Evolutionary conservation across 306 rosid species (phyloP), one percentile per base, ranked within the genome.

Genomic region (Erythrophleum fordii): DNA sequence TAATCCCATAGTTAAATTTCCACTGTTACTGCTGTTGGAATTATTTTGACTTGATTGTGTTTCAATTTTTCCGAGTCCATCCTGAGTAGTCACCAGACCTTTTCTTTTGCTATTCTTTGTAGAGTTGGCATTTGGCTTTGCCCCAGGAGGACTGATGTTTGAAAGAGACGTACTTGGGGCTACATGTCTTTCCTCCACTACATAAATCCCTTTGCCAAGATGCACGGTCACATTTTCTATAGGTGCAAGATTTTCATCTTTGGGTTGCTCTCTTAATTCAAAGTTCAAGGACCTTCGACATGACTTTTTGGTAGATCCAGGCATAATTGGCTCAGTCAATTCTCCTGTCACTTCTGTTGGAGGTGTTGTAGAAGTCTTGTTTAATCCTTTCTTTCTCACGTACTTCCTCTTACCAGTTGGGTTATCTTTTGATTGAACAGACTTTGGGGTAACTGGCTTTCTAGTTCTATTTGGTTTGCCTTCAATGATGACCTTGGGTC

Each of bases 401-500:
- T 89, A 78, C 86, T 85, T 88, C 68, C 92, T 86, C 84, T 85
- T 86, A 41, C 8, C 62, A 28, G 82, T 82, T 73, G 83, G 55
- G 59, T 77, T 87, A 79, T 81, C 86, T 75, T 73, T 82, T 13
- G 92, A 73, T 72, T 52, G 84, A 69, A 46, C 78, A 46, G 92
- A 72, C 67, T 81, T 87, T 42, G 89, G 88, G 48, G 87, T 85
- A 62, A 49, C 77, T 18, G 84, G 76, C 82, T 85, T 89, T 11
- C 44, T 79, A 41, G 78, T 75, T 82, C 73, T 77, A 76, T 77
- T 89, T 16, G 90, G 89, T 77, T 92, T 88, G 69, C 82, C 87
- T 88, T 96, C 99, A 26, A 0, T 83, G 74, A 96, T 64, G 83
- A 96, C 99, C 91, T 92, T 96, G 48, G 99, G 97, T 69, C 99